Conservation (phyloP, 192 early-diverging fungal species). For the Podila verticillata region DNA sequence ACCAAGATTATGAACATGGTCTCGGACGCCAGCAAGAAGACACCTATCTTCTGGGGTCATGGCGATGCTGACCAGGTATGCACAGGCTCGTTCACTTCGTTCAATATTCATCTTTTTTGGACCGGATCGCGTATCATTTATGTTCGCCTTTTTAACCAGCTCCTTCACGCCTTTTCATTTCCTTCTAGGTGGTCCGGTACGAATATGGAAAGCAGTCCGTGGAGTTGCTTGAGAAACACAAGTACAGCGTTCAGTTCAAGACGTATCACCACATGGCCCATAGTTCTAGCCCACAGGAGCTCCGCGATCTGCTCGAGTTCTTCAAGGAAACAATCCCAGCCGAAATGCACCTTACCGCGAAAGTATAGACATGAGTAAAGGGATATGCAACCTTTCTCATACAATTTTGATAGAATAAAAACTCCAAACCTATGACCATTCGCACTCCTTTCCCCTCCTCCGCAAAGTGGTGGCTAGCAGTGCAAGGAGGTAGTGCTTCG, state of each 20-base stretch:
- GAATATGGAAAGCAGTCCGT: conserved; percentile 75
- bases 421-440: no score
- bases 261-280: conserved; percentile 87
- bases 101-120: no score
- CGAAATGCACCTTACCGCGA: background rate
- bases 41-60: conserved; percentile 88
- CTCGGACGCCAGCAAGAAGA: conserved; percentile 68
- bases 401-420: no score
- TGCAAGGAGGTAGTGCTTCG: no score
- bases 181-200: conserved; percentile 67
- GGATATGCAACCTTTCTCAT: no score
- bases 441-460: no score
- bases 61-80: conserved; percentile 78
- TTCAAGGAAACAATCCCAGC: conserved; percentile 62
- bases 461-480: no score
- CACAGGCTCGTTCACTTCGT: no score
- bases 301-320: conserved; percentile 75
- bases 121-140: no score
- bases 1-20: conserved; percentile 61
- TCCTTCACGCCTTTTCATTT: background rate
- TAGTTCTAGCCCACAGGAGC: conserved; percentile 71
- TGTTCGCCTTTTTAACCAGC: background rate
- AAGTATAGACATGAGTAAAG: background rate
- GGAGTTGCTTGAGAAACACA: conserved; percentile 65
- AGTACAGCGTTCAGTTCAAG: conserved; percentile 77